These are phyloP conservation scores for Gossypium australe DNA, from an alignment of 345 rosid species.

Conservation along the genomic window DNA sequence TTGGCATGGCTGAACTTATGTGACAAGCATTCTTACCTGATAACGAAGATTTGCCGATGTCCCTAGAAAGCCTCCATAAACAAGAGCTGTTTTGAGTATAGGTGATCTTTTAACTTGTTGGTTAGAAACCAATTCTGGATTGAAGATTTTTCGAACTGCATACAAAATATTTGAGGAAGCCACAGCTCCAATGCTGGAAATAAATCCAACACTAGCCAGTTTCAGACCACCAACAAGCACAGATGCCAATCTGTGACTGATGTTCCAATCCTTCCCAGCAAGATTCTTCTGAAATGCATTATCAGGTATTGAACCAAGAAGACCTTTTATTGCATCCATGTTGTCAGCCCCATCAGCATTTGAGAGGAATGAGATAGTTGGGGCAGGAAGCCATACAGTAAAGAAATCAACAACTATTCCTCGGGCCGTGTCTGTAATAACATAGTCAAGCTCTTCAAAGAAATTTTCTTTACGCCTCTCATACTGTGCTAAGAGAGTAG, in stretches of 20 bases:
- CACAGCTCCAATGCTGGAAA: conserved; percentile 81
- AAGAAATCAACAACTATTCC: conserved; percentile 84
- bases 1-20: not conserved
- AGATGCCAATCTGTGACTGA: conserved; percentile 72
- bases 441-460: conserved; percentile 89
- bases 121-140: conserved; percentile 41
- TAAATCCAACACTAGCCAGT: conserved; percentile 77
- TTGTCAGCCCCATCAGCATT: conserved; percentile 56
- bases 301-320: conserved; percentile 86
- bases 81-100: conserved; percentile 66
- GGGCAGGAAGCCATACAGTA: conserved; percentile 94
- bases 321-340: conserved; percentile 56
- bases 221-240: conserved; percentile 81
- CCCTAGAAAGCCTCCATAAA: conserved; percentile 77
- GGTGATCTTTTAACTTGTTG: conserved; percentile 71
- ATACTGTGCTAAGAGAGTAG: conserved; percentile 87
- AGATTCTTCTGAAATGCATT: conserved; percentile 90
- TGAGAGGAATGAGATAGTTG: conserved; percentile 79
- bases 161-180: conserved; percentile 67
- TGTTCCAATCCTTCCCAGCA: conserved; percentile 75
- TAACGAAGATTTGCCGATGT: conserved; percentile 86
- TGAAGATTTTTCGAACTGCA: conserved; percentile 45
- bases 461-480: conserved; percentile 83
- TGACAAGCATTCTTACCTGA: conserved; percentile 47
- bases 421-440: conserved; percentile 77